Evolutionary conservation across 257 asterid genomes (phyloP), one percentile per base, ranked within the genome.

Genomic region (Solanum etuberosum): DNA sequence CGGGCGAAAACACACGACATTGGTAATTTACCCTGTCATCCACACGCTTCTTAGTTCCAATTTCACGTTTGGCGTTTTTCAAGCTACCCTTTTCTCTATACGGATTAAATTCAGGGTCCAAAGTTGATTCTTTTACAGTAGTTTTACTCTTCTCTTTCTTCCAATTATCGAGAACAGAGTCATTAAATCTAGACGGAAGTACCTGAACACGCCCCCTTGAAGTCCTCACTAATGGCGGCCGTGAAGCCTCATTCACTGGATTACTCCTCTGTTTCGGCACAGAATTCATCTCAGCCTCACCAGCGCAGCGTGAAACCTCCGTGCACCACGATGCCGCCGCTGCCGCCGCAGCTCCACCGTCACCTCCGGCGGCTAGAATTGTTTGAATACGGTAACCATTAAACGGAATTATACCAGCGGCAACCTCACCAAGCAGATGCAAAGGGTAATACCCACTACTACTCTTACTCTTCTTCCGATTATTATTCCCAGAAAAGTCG

Each of bases 131-230:
- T 90, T 90, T 90, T 10, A 6, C 93, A 14, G 87, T 86, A 63
- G 40, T 87, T 86, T 92, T 92, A 71, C 87, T 92, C 94, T 91
- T 94, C 61, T 97, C 99, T 88, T 97, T 96, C 96, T 95, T 96
- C 99, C 99, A 97, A 86, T 95, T 92, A 86, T 92, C 99, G 5
- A 97, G 94, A 87, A 97, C 88, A 6, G 99, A 97, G 89, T 97
- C 99, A 82, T 95, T 97, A 86, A 95, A 97, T 76, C 95, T 91
- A n/a, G 99, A 96, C 6, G 99, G 99, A 86, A 97, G 91, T 86
- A 91, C 99, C 94, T 95, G 99, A 85, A 96, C 98, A 88, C 99
- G 93, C 85, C 99, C 99, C 51, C 99, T 86, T n/a, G 98, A 96
- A 54, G 98, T 97, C 90, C 98, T 95, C 91, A 97, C 98, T 46